Evolutionary conservation across 768 basidiomycete genomes (phyloP), one percentile per base, ranked within the genome.

Genomic region (Hericium coralloides): DNA sequence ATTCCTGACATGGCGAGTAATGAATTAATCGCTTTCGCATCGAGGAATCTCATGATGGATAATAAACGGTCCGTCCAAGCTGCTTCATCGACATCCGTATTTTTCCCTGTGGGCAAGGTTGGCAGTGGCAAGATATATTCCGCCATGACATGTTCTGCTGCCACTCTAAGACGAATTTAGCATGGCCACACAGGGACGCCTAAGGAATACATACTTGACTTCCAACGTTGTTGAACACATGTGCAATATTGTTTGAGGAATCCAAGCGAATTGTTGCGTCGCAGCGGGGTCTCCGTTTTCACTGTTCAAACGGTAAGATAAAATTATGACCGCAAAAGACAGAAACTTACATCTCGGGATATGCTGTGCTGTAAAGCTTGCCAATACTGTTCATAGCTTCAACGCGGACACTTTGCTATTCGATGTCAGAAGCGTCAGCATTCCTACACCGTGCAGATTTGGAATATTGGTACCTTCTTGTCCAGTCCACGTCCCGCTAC

Each of bases 11-110:
- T 67, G 10, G 67, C 67, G 12, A 92, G 65, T 25, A 98, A 65
- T 0, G 79, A 74, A 52, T 77, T 79, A 52, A 81, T 74, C 0
- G 79, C 77, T 36, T 75, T 76, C 14, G 84, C 81, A 50, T 85
- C 73, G 9, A 98, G 72, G 61, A 78, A 77, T 38, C 76, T 76
- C 81, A 94, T 84, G 0, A 85, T 83, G 39, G 78, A 76, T 15
- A 98, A 74, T 38, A 97, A 68, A 20, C 85, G 76, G 64, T 97
- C 93, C 0, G 89, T 89, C 95, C 95, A 98, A 0, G 80, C 79
- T 0, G 72, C 75, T 64, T 95, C 93, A 60, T 95, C 92, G 3
- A 85, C 71, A 26, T 88, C 87, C 4, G 68, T 76, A 38, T 23
- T 53, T 14, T 74, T 74, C 5, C 79, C 77, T 6, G 76, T 65